Evolutionary conservation across 2,329 filamentous ascomycete genomes (phyloP).

Genomic region (Stagonosporopsis rhizophila): DNA sequence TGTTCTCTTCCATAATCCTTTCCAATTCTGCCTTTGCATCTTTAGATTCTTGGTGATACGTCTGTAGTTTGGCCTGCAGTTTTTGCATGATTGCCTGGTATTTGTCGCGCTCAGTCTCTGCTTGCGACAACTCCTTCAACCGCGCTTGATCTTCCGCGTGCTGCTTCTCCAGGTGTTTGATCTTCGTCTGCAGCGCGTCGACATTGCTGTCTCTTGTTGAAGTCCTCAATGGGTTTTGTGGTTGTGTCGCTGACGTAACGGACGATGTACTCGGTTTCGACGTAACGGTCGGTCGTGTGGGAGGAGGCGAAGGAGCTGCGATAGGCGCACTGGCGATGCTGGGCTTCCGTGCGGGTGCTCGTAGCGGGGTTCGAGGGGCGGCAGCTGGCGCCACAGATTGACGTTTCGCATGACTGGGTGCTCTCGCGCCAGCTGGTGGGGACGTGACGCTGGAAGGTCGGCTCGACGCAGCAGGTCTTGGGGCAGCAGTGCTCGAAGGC

Average conservation of each 20-base stretch:
- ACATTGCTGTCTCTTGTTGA: conserved; percentile 52
- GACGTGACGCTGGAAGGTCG: conserved; percentile 22
- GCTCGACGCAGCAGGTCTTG: conserved; percentile 20
- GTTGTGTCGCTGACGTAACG: conserved; percentile 8
- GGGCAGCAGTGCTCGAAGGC: conserved; percentile 32
- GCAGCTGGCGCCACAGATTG: conserved; percentile 27
- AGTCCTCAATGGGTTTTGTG: conserved; percentile 23
- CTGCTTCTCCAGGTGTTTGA: conserved; percentile 88
- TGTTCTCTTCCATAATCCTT: conserved; percentile 73
- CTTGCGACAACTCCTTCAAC: conserved; percentile 76
- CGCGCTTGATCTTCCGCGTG: conserved; percentile 83
- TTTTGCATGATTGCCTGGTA: conserved; percentile 89
- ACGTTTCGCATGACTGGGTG: conserved; percentile 24
- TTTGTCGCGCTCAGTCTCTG: conserved; percentile 78
- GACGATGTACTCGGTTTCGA: conserved; percentile 27
- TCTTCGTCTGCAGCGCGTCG: conserved; percentile 86
- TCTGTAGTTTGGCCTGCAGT: conserved; percentile 85
- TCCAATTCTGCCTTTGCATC: conserved; percentile 80
- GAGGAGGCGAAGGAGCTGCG: conserved; percentile 14
- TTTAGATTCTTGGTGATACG: conserved; percentile 78
- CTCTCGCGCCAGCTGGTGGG: conserved; percentile 12
- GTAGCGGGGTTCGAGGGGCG: conserved; percentile 19
- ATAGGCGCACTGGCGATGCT: conserved; percentile 26
- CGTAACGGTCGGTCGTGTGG: conserved; percentile 10
- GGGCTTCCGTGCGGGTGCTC: conserved; percentile 27